Percentiles rank a stretch among this genome's conserved stretches.
Conservation (phyloP, 306 rosid species). For the Trifolium repens region DNA sequence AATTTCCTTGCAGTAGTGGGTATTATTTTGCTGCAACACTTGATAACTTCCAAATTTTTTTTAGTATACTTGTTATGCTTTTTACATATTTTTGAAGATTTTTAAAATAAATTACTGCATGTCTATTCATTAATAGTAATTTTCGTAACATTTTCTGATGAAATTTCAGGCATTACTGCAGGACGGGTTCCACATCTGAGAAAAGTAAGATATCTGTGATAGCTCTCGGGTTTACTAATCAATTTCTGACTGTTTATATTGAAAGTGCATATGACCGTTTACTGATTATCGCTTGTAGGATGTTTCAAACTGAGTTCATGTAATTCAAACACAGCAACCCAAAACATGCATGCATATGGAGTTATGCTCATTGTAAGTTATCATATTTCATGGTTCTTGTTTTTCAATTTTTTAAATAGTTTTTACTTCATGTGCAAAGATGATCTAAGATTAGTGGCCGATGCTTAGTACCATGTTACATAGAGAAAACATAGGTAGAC, state of each 20-base stretch:
- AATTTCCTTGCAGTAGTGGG: slow-evolving; percentile 75
- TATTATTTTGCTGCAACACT: slow-evolving; percentile 50
- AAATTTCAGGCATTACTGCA: slow-evolving; percentile 84
- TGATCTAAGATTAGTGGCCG: slow-evolving; percentile 18
- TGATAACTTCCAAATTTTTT: slow-evolving; percentile 16
- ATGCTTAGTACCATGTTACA: slow-evolving; percentile 23
- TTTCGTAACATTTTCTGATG: slow-evolving; percentile 30
- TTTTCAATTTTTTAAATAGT: slow-evolving; percentile 11
- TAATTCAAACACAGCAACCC: slow-evolving; percentile 72
- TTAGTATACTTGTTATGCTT: slow-evolving; percentile 12
- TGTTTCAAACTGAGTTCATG: slow-evolving; percentile 93
- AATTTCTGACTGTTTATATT: slow-evolving; percentile 20
- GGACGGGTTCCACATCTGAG: slow-evolving; percentile 86
- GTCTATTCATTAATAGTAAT: slow-evolving; percentile 34
- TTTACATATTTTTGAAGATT: neutral
- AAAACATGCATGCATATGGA: slow-evolving; percentile 85
- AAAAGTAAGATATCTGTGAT: slow-evolving; percentile 58
- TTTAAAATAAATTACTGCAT: slow-evolving; percentile 5
- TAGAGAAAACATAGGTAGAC: neutral
- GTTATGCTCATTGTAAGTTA: slow-evolving; percentile 83
- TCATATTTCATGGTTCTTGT: slow-evolving; percentile 13
- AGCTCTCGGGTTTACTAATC: slow-evolving; percentile 16
- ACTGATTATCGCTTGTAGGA: slow-evolving; percentile 60
- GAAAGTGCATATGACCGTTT: slow-evolving; percentile 44
- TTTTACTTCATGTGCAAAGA: slow-evolving; percentile 22